A percentile compares a stretch with the other conserved stretches of the same genome.
Evolutionary conservation across 164 flowering plant species (phyloP).

Genomic region (Aristolochia fimbriata): DNA sequence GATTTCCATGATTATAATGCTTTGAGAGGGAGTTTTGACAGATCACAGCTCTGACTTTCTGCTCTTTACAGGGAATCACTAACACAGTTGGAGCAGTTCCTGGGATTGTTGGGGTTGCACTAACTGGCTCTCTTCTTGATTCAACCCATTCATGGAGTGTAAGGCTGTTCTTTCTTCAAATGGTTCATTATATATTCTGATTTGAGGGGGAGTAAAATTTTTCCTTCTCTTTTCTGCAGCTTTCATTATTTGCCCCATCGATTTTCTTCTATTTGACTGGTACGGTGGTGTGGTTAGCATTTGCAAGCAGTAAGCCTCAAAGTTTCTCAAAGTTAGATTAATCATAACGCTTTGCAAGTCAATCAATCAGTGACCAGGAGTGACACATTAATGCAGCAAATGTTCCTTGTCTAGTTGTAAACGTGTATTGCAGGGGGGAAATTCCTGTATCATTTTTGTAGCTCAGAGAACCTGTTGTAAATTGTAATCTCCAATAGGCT

Average conservation of each 20-base stretch:
- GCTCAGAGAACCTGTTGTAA: too few relatives aligned
- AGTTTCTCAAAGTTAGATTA: constrained; percentile 49
- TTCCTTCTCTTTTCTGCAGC: constrained; percentile 26
- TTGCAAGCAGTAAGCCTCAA: constrained; percentile 94
- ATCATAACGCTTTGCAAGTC: constrained; percentile 1
- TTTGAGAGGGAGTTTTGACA: too few relatives aligned
- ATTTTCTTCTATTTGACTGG: constrained; percentile 98
- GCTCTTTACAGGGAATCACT: constrained; percentile 67
- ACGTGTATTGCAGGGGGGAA: too few relatives aligned
- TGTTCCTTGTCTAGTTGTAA: too few relatives aligned
- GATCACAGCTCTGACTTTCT: background rate
- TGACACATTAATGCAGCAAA: too few relatives aligned
- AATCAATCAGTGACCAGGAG: too few relatives aligned
- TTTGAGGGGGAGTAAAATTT: background rate
- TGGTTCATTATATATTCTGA: background rate
- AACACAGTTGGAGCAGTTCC: constrained; percentile 97
- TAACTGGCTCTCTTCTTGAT: constrained; percentile 90
- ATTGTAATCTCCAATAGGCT: too few relatives aligned
- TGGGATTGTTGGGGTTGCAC: constrained; percentile 91
- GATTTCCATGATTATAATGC: too few relatives aligned
- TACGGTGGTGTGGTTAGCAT: constrained; percentile 69
- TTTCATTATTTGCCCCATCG: constrained; percentile 85
- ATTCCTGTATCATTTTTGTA: too few relatives aligned
- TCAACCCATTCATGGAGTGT: constrained; percentile 98
- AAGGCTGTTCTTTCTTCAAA: constrained; percentile 20